Percentiles rank a stretch among this genome's conserved stretches.
phyloP scores from a whole-genome alignment of 2,329 filamentous ascomycete genomes.

The Monosporascus ibericus region DNA sequence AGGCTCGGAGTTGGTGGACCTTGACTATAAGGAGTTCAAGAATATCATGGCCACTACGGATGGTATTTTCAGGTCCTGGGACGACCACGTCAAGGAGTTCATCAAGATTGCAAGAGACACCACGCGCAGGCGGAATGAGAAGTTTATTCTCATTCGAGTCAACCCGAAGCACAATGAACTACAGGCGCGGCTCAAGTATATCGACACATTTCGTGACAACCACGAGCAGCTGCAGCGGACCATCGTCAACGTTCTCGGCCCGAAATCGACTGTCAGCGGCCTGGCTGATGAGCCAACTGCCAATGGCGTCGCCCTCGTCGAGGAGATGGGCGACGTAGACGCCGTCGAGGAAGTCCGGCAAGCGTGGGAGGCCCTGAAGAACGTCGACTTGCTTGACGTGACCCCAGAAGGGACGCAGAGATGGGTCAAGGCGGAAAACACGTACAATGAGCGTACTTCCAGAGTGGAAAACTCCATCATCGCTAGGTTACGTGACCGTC shows the following conservation, averaged over 20 bases:
- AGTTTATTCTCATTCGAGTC: slow-evolving; percentile 98
- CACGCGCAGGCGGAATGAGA: slow-evolving; percentile 86
- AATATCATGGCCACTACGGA: slow-evolving; percentile 78
- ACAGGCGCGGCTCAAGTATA: slow-evolving; percentile 86
- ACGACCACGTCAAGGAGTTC: slow-evolving; percentile 94
- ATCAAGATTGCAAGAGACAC: slow-evolving; percentile 96
- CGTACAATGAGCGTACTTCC: slow-evolving; percentile 95
- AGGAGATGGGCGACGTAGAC: slow-evolving; percentile 95
- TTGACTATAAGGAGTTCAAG: slow-evolving; percentile 87
- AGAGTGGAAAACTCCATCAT: slow-evolving; percentile 99
- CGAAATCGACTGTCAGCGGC: slow-evolving; percentile 55
- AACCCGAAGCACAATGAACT: slow-evolving; percentile 79
- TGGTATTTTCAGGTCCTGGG: slow-evolving; percentile 86
- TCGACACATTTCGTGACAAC: slow-evolving; percentile 90
- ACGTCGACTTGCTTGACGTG: slow-evolving; percentile 92
- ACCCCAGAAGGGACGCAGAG: slow-evolving; percentile 81
- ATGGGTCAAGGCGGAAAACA: slow-evolving; percentile 91
- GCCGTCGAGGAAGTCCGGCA: slow-evolving; percentile 94
- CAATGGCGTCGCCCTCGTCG: slow-evolving; percentile 66
- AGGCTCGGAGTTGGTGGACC: slow-evolving; percentile 81
- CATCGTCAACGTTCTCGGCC: slow-evolving; percentile 92
- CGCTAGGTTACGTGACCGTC: slow-evolving; percentile 80
- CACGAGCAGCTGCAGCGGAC: slow-evolving; percentile 96
- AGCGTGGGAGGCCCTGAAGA: slow-evolving; percentile 88
- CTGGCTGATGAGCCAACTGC: slow-evolving; percentile 42